Evolutionary conservation across 371 early-diverging fungal species (phyloP), one percentile per base, ranked within the genome.

Genomic region (Saksenaea vasiformis): DNA sequence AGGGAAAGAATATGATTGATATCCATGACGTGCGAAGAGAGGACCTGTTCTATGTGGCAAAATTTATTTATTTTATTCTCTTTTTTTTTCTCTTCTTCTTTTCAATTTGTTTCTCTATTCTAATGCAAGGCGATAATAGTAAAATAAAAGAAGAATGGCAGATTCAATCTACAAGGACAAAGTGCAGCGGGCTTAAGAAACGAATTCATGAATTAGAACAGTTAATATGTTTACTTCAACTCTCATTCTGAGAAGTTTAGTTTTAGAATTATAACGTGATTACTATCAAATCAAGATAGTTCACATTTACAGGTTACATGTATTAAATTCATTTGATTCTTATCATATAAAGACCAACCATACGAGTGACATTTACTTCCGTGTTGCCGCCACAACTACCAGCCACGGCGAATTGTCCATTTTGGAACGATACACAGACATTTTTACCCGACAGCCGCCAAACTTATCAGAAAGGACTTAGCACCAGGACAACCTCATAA

Each of bases 1-100:
- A 66, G 34, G 15, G 66, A 60, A 41, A 66, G 36, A 56, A 66
- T 28, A 11, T 66, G 56, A 26, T 56, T 60, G 28, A 66, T 55
- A 38, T 66, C 66, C 66, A 66, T 66, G 28, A 47, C 51, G 51
- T 47, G 22, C n/a, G n/a, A n/a, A n/a, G n/a, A n/a, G n/a, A n/a
- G n/a, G n/a, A n/a, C n/a, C n/a, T n/a, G n/a, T n/a, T n/a, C n/a
- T n/a, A n/a, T n/a, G 22, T 47, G 31, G 2, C 51, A 47, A 47
- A 17, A 47, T 17, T 17, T 31, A 31, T 31, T 47, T 24, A 11
- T 22, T 41, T 59, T 44, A 13, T 26, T 41, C 10, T 22, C 15
- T 28, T 35, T 28, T 41, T 44, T 8, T 53, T 34, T 60, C 34
- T 13, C 11, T 51, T 51, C 44, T 34, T 28, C 31, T 53, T 36